Conservation (phyloP, 75 land plant species). For the Ceratopteris richardii region DNA sequence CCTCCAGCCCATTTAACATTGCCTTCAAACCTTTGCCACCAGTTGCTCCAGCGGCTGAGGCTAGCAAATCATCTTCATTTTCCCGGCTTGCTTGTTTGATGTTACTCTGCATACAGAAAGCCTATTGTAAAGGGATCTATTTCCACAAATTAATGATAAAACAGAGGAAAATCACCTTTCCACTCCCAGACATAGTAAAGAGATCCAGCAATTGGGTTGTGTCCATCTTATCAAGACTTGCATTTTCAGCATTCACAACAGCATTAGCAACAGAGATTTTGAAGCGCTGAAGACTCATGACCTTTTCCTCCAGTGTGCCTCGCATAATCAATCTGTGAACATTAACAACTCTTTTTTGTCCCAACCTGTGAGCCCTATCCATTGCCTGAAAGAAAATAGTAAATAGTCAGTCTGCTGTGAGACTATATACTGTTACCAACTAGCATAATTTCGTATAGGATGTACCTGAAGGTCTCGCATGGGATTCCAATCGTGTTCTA, state of each 20-base stretch:
- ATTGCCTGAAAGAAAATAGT: slow-evolving; percentile 59
- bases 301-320: slow-evolving; percentile 96
- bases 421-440: too few species aligned
- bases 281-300: slow-evolving; percentile 94
- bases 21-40: slow-evolving; percentile 73
- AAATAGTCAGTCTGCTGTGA: too few species aligned
- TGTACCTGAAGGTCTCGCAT: slow-evolving; percentile 96
- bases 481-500: slow-evolving; percentile 99
- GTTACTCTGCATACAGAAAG: slow-evolving; percentile 25
- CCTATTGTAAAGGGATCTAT: neutral
- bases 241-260: slow-evolving; percentile 87
- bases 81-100: slow-evolving; percentile 18
- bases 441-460: too few species aligned
- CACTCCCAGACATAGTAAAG: slow-evolving; percentile 55
- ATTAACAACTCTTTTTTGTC: slow-evolving; percentile 84
- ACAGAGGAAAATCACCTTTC: slow-evolving; percentile 42
- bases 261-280: slow-evolving; percentile 88
- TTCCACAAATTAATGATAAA: neutral
- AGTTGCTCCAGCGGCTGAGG: slow-evolving; percentile 12
- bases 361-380: slow-evolving; percentile 99
- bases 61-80: slow-evolving; percentile 19
- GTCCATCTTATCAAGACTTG: slow-evolving; percentile 92
- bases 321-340: slow-evolving; percentile 98
- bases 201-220: slow-evolving; percentile 93
- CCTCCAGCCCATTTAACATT: slow-evolving; percentile 68